Base-by-base conservation (phyloP, 2,329 filamentous ascomycete genomes). In the Colletotrichum paranaense region DNA sequence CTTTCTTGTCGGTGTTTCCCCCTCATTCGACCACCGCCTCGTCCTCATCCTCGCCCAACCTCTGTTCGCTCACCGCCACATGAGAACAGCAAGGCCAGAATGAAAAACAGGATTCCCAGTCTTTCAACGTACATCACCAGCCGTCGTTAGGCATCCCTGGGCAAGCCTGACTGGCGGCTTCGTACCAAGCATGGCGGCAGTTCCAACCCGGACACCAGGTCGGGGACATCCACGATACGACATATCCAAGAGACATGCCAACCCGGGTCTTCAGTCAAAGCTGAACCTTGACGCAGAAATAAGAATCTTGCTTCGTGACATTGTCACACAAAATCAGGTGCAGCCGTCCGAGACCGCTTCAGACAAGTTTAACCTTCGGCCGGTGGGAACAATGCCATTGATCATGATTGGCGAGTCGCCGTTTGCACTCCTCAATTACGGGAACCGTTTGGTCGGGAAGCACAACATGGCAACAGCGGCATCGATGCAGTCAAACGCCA, bases 401-500 rank as follows among this genome's bases (percentile, higher is more conserved):
- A 62, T 53, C 28, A 49, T 73, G 67, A 74, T 76, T 77, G 70
- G 74, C 60, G 68, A 62, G 35, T 57, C 53, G 60, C 75, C 74
- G 75, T 76, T 77, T 76, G 74, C 75, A 74, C 35, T 56, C 62
- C 35, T 64, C 56, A 72, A 71, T 62, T 57, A 68, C 67, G 56
- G 60, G 75, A 74, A 73, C 69, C 71, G 70, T 73, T 74, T 68
- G 65, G 57, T 73, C 62, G 67, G 76, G 75, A 73, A 66, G 67
- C 73, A 77, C 77, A 69, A 60, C 76, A 72, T 75, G 67, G 68
- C 74, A 67, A 59, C 66, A 70, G 73, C 70, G 65, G 68, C 71
- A 75, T 76, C 76, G 75, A 78, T 75, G 77, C 75, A 75, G 77
- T 76, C 74, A 74, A 70, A 78, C 76, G 68, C 71, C 63, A 78